phyloP scores from a whole-genome alignment of 768 basidiomycete genomes.

The Pleurotus tuber-regium region DNA sequence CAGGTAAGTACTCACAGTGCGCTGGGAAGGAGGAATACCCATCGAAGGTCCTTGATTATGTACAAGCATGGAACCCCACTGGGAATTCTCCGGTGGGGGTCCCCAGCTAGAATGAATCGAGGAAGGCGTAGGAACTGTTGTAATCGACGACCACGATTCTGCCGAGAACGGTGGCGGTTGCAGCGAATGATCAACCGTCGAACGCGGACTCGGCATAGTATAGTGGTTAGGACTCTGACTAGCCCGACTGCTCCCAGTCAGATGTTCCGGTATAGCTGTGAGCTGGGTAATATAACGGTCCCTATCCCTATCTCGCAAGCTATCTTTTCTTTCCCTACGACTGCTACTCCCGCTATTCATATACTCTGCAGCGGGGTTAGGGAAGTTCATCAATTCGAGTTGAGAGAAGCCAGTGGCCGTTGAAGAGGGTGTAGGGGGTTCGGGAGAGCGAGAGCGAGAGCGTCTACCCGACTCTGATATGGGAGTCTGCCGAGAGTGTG shows the following conservation, averaged over 20 bases:
- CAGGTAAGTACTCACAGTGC: background rate
- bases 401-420: conserved; percentile 10
- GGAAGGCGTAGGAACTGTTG: conserved; percentile 5
- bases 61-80: background rate
- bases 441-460: too few relatives aligned
- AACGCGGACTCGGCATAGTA: background rate
- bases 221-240: conserved; percentile 1
- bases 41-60: background rate
- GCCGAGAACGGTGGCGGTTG: conserved; percentile 4
- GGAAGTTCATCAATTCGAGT: conserved; percentile 13
- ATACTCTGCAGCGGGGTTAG: conserved; percentile 9
- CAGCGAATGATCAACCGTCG: conserved; percentile 2
- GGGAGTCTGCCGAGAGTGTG: background rate
- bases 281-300: conserved; percentile 6
- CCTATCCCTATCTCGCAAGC: conserved; percentile 8
- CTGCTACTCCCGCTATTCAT: background rate
- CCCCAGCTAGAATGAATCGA: background rate
- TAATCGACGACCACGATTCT: background rate
- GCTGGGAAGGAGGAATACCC: background rate
- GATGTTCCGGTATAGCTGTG: conserved; percentile 6
- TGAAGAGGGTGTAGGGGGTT: conserved; percentile 8
- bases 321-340: conserved; percentile 1
- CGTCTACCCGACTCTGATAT: background rate
- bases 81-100: background rate
- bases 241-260: conserved; percentile 4